Evolutionary conservation across 805 yeast genomes (phyloP).

Genomic region (Candida hungchunana): DNA sequence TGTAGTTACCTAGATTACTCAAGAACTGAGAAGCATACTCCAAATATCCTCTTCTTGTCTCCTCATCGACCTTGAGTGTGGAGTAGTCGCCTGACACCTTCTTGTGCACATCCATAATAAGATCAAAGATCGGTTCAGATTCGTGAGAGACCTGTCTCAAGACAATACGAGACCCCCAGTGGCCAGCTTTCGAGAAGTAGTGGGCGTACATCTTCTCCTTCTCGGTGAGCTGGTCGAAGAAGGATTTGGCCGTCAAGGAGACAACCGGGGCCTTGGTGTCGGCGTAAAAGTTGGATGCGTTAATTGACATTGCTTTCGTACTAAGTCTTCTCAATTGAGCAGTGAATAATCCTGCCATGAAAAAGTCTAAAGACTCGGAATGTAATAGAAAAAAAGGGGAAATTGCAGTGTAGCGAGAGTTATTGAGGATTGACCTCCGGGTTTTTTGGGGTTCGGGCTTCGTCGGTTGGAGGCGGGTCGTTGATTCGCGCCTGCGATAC

Average conservation of each 20-base stretch:
- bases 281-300: slow-evolving; percentile 34
- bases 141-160: slow-evolving; percentile 81
- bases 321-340: no score
- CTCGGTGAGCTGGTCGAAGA: slow-evolving; percentile 59
- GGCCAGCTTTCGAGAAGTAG: slow-evolving; percentile 77
- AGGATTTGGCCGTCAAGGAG: slow-evolving; percentile 61
- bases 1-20: slow-evolving; percentile 72
- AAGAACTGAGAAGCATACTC: slow-evolving; percentile 75
- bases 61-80: slow-evolving; percentile 33
- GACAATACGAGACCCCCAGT: slow-evolving; percentile 76
- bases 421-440: no score
- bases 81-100: slow-evolving; percentile 44
- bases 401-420: no score
- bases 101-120: slow-evolving; percentile 58
- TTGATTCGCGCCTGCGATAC: no score
- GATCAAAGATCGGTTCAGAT: slow-evolving; percentile 69
- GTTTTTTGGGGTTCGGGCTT: no score
- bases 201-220: slow-evolving; percentile 74
- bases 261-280: slow-evolving; percentile 68
- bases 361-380: no score
- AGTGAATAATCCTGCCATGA: no score
- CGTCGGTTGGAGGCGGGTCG: no score
- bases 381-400: no score
- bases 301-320: slow-evolving; percentile 12
- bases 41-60: slow-evolving; percentile 44